Percentiles rank a stretch among this genome's conserved stretches.
Evolutionary conservation across 352 stramenopile species (phyloP).

Genomic region (Pythium phragmiticola): DNA sequence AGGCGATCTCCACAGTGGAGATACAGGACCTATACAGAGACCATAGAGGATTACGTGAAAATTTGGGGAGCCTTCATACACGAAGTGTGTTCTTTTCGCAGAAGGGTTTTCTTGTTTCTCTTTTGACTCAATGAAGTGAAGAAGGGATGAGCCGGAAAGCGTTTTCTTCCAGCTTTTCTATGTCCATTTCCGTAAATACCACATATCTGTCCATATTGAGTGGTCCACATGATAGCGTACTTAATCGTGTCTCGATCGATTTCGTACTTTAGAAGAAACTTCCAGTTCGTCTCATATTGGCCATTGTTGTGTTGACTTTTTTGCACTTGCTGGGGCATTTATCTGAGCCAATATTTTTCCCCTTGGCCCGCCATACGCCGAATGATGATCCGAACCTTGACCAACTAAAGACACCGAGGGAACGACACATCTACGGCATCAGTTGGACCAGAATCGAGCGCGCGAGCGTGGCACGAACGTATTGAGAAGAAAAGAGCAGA

Average conservation of each 20-base stretch:
- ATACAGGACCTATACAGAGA: no score
- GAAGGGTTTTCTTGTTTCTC: no score
- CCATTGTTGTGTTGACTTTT: constrained; percentile 9
- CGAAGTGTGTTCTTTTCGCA: no score
- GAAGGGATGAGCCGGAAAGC: no score
- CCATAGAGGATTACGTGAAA: no score
- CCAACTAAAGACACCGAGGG: neutral
- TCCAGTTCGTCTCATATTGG: neutral
- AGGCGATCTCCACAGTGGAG: no score
- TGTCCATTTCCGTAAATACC: neutral
- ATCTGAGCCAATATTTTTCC: neutral
- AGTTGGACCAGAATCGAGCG: neutral
- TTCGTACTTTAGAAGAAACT: neutral
- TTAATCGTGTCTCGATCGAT: neutral
- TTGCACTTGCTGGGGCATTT: constrained; percentile 1
- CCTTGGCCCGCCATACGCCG: neutral
- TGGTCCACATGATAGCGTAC: neutral
- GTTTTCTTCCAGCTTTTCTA: neutral
- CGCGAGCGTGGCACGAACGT: neutral
- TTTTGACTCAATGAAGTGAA: no score
- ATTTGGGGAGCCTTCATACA: no score
- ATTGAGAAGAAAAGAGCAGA: neutral
- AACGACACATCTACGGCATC: neutral
- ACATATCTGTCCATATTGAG: neutral
- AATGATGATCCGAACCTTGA: neutral